Evolutionary conservation across 2,329 filamentous ascomycete genomes (phyloP), one percentile per base, ranked within the genome.

Genomic region (Coniochaeta prunicola): DNA sequence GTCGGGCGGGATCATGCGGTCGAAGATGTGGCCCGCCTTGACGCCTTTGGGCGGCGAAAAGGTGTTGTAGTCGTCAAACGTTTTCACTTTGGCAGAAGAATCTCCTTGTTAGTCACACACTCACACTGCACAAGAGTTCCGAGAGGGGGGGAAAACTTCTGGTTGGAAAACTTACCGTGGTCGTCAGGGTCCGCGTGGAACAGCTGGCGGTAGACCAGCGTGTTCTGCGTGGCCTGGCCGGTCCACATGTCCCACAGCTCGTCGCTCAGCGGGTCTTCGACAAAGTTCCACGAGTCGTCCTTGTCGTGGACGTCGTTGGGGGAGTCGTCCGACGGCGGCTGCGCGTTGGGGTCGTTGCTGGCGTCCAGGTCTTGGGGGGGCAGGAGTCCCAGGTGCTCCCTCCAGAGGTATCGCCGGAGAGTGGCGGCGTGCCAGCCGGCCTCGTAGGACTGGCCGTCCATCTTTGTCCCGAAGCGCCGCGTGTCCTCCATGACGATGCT

Each of bases 171-270:
- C 81, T 70, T 74, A 87, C 85, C 90, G 67, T 89, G 81, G 67
- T 97, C 85, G 71, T 97, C 93, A 0, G 94, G 93, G 69, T 97
- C 93, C 0, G 89, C 87, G 66, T 92, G 90, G 76, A 94, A 94
- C 24, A 94, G 68, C 61, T 91, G 86, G n/a, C 89, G 77, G 74
- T 91, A 94, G 8, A 91, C 75, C 56, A 84, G 77, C 0, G 90
- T 93, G 69, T 94, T 94, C 57, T 74, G 83, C 1, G 83, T 83
- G 1, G 90, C 90, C 63, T 82, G 81, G 31, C 74, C 67, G 0
- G 83, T 90, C 90, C 90, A 94, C 74, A 80, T 80, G 10, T 82
- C 73, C 80, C 84, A 88, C 53, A 93, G 74, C 4, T 86, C 78
- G 28, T 89, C 85, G 42, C 78, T 79, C 58, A 93, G 68, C 0